Evolutionary conservation across 2,329 filamentous ascomycete species (phyloP).

Genomic region (Alternaria metachromatica): DNA sequence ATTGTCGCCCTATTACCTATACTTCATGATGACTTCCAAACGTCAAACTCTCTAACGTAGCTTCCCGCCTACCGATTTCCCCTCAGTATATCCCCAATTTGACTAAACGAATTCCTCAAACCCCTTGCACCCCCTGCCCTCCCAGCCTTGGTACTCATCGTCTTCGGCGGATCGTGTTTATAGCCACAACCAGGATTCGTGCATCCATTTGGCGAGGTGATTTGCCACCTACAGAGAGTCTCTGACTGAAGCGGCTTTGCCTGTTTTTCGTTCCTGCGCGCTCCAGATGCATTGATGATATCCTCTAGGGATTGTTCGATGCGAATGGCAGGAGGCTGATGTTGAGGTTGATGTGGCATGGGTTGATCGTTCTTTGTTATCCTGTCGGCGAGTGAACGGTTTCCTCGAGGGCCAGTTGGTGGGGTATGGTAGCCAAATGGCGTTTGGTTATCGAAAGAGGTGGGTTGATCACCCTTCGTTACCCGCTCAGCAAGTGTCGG

Average conservation of each 20-base stretch:
- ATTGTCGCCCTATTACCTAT: background rate
- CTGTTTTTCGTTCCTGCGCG: background rate
- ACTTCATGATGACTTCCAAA: background rate
- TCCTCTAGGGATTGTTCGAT: background rate
- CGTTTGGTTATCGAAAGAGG: background rate
- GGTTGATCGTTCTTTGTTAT: background rate
- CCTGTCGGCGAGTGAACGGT: background rate
- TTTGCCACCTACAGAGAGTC: background rate
- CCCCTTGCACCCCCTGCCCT: no score
- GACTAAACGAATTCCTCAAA: background rate
- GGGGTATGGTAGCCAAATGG: background rate
- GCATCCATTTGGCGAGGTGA: background rate
- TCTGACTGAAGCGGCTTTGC: background rate
- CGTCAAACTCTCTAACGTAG: background rate
- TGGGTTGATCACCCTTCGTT: background rate
- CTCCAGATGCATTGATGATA: background rate
- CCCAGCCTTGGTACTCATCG: background rate
- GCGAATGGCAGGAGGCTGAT: background rate
- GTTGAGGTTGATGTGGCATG: background rate
- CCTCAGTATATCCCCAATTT: background rate
- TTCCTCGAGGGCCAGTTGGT: background rate
- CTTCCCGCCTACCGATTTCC: background rate
- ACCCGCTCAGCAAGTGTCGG: background rate
- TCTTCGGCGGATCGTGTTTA: background rate
- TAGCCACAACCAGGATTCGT: background rate